Evolutionary conservation across 2,329 filamentous ascomycete genomes (phyloP).

Genomic region (Ramularia endophylla): DNA sequence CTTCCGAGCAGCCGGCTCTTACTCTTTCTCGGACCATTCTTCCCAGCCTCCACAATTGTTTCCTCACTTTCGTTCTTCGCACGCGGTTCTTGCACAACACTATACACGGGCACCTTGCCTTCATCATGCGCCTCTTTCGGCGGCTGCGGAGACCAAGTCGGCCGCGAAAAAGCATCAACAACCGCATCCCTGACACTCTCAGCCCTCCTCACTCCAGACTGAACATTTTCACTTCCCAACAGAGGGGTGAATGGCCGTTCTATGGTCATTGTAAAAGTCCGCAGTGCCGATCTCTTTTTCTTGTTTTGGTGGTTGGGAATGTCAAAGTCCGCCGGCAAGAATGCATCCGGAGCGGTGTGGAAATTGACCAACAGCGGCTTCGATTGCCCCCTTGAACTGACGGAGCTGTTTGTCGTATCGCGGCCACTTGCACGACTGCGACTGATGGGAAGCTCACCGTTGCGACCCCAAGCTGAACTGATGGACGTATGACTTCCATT

Average conservation of each 20-base stretch:
- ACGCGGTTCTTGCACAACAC: conserved; percentile 18
- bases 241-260: conserved; percentile 31
- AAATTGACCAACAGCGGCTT: conserved; percentile 37
- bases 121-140: neutral
- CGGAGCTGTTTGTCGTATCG: neutral
- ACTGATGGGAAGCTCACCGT: conserved; percentile 24
- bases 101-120: conserved; percentile 15
- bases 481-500: conserved; percentile 53
- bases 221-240: conserved; percentile 20
- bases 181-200: conserved; percentile 25
- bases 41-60: neutral
- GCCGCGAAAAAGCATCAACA: conserved; percentile 3
- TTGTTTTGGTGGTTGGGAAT: conserved; percentile 24
- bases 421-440: conserved; percentile 2
- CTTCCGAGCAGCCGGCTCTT: neutral
- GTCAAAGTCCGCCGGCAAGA: conserved; percentile 45
- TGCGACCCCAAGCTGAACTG: conserved; percentile 23
- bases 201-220: conserved; percentile 21
- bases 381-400: conserved; percentile 4
- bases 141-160: conserved; percentile 5
- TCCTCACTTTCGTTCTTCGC: conserved; percentile 9
- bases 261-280: conserved; percentile 30
- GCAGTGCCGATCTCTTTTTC: conserved; percentile 23
- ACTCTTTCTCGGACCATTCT: no score
- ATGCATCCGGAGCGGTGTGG: conserved; percentile 42